Percentiles rank a stretch among this genome's conserved stretches.
Evolutionary conservation across 371 early-diverging fungal species (phyloP).

Genomic region (Mucor velutinosus): DNA sequence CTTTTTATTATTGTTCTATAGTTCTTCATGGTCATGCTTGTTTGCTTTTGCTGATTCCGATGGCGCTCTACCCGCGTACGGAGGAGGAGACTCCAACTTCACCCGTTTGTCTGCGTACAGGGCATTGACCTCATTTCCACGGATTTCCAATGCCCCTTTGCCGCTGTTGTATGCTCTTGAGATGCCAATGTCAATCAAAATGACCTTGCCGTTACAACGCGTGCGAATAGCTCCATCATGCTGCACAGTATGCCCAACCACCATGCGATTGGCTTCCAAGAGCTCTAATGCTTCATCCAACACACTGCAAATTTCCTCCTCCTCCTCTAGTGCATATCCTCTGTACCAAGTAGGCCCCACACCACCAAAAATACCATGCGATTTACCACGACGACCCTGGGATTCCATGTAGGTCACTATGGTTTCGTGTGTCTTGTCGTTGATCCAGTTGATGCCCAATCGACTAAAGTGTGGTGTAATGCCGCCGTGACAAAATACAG

Average conservation of each 20-base stretch:
- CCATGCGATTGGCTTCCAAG: constrained; percentile 71
- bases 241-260: constrained; percentile 80
- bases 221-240: constrained; percentile 62
- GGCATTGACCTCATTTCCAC: constrained; percentile 33
- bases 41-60: background rate
- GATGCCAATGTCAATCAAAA: constrained; percentile 79
- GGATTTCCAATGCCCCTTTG: constrained; percentile 64
- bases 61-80: background rate
- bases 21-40: background rate
- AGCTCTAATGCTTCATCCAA: constrained; percentile 53
- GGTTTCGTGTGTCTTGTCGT: constrained; percentile 45
- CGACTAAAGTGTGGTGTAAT: constrained; percentile 53
- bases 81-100: constrained; percentile 13
- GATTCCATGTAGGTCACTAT: constrained; percentile 33
- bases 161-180: constrained; percentile 66
- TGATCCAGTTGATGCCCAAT: constrained; percentile 63
- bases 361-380: constrained; percentile 43
- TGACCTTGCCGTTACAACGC: constrained; percentile 64
- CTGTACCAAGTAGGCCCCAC: constrained; percentile 67
- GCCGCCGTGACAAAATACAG: constrained; percentile 80
- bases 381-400: constrained; percentile 30
- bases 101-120: constrained; percentile 28
- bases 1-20: background rate
- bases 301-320: constrained; percentile 47
- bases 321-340: constrained; percentile 65